Evolutionary conservation across 2,329 filamentous ascomycete species (phyloP).

Genomic region (Colletotrichum spaethianum): DNA sequence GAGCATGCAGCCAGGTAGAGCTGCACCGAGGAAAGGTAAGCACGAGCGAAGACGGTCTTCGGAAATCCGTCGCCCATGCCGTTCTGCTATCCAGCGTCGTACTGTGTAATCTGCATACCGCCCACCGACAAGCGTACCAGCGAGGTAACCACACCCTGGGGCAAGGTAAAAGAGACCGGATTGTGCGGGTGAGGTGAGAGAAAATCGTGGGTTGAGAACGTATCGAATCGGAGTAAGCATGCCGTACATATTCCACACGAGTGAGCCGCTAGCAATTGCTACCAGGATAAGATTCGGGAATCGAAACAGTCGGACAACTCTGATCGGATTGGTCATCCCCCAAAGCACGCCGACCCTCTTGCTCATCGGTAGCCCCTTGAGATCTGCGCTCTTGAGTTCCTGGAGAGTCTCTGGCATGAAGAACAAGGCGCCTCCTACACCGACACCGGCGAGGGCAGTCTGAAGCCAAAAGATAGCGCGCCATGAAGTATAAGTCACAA

Average conservation of each 20-base stretch:
- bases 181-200: conserved; percentile 73
- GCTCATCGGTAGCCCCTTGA: conserved; percentile 64
- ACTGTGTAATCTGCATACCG: conserved; percentile 76
- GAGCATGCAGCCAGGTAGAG: conserved; percentile 75
- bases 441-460: conserved; percentile 71
- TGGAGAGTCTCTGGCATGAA: conserved; percentile 79
- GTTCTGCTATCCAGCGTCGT: conserved; percentile 70
- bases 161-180: conserved; percentile 79
- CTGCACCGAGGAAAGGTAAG: conserved; percentile 70
- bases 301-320: conserved; percentile 73
- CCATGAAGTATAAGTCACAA: conserved; percentile 78
- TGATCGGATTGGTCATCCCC: conserved; percentile 75
- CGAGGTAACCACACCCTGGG: conserved; percentile 76
- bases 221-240: conserved; percentile 79
- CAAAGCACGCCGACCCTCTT: conserved; percentile 56
- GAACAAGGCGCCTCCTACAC: conserved; percentile 68
- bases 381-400: conserved; percentile 72
- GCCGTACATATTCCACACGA: conserved; percentile 82
- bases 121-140: conserved; percentile 77
- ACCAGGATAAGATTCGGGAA: conserved; percentile 76
- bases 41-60: conserved; percentile 78
- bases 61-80: conserved; percentile 70
- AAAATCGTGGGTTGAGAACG: conserved; percentile 79
- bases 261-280: conserved; percentile 69
- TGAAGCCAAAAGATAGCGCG: conserved; percentile 81